Percentiles rank a stretch among this genome's conserved stretches.
Conservation (phyloP, 495 filamentous ascomycete genomes). For the Thermothielavioides terrestris region DNA sequence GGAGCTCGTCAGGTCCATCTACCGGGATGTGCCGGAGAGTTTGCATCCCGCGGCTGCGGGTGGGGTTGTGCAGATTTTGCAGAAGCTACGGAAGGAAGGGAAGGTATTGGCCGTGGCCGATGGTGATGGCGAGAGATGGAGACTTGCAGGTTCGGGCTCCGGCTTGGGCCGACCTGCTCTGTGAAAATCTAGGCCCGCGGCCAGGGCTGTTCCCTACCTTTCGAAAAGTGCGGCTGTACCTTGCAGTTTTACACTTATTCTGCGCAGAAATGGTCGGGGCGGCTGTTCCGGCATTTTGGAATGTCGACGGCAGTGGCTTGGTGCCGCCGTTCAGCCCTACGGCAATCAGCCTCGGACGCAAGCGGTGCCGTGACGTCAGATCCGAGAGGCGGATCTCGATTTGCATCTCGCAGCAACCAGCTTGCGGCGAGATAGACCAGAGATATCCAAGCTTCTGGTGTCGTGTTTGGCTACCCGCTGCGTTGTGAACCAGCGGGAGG, state of each 20-base stretch:
- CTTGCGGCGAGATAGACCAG: not conserved
- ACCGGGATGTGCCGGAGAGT: slow-evolving; percentile 64
- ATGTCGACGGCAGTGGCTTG: not conserved
- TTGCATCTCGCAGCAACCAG: not conserved
- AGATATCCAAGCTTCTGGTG: not conserved
- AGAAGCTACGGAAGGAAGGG: slow-evolving; percentile 61
- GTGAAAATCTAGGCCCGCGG: slow-evolving; percentile 15
- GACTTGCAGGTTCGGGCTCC: slow-evolving; percentile 21
- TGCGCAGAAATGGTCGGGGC: too few relatives aligned
- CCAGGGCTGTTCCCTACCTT: not conserved
- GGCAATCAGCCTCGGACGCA: not conserved
- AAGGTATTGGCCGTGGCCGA: slow-evolving; percentile 42
- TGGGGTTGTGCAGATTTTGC: slow-evolving; percentile 59
- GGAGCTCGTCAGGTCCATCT: slow-evolving; percentile 80
- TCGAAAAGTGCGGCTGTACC: not conserved
- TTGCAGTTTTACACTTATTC: not conserved
- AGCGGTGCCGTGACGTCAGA: slow-evolving; percentile 6
- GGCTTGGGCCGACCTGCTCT: slow-evolving; percentile 32
- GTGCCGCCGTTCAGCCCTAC: slow-evolving; percentile 8
- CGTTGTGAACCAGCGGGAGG: too few relatives aligned
- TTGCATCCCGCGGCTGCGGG: slow-evolving; percentile 64
- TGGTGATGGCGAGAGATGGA: slow-evolving; percentile 45
- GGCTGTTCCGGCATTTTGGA: not conserved
- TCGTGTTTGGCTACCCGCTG: not conserved
- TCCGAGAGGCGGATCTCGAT: not conserved